Evolutionary conservation across 148 eudicot species (phyloP), one percentile per base, ranked within the genome.

Genomic region (Cornus florida): DNA sequence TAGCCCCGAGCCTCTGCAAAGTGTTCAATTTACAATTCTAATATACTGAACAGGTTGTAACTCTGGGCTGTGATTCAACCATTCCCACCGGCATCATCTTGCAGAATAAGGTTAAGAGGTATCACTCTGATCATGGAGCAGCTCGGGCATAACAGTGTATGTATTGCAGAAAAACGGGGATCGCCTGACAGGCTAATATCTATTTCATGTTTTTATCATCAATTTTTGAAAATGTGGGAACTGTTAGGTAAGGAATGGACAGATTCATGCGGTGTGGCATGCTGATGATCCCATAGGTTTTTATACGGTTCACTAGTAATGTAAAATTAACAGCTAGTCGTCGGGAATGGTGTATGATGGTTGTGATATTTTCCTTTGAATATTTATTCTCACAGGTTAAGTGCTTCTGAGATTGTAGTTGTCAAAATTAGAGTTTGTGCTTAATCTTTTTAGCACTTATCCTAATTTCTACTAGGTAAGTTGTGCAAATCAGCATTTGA

Each of bases 1-100:
- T 73, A 72, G 69, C 71, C 78, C 38, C 56, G 41, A 70, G 67
- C 71, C 71, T 78, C 28, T 64, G 10, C 60, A 82, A 33, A 74
- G 72, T 66, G 66, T n/a, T 65, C 35, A 3, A 3, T 43, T 75
- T 24, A 17, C 71, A 46, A 24, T 62, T 20, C 6, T 11, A 53
- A 12, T 53, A 46, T 7, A 68, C 67, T 53, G 50, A 69, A 69
- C 46, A 8, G 69, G 57, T 32, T 43, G 23, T 46, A 32, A 56
- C 19, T 3, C 19, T 48, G 46, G 64, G 79, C 73, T 77, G 50
- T 38, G 13, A 77, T 17, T 13, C 57, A 39, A 22, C 28, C 2
- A 20, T 76, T 62, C 39, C 19, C 62, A 46, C 32, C 4, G 22
- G 65, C 60, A 20, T 28, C 48, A 46, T 7, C 10, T 62, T 19